Conservation (phyloP, 306 rosid genomes). For the Prunus dulcis region DNA sequence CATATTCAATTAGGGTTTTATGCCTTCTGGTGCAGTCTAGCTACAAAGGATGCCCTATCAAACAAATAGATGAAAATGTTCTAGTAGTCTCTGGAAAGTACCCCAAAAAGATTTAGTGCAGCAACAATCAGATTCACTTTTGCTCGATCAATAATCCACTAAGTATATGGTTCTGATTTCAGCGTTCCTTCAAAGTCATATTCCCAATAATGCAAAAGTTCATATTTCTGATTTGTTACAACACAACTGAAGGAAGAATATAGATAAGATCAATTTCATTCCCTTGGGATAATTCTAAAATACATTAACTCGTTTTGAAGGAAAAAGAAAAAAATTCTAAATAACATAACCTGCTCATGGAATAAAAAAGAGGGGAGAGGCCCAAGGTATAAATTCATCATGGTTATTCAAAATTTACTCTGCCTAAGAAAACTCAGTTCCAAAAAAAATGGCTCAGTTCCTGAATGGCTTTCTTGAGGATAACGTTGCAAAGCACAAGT, state of each 20-base stretch:
- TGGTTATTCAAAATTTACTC: background rate
- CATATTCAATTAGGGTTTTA: background rate
- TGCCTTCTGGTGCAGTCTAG: background rate
- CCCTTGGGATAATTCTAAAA: background rate
- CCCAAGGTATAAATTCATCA: background rate
- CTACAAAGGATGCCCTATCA: background rate
- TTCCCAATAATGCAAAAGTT: background rate
- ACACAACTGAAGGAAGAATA: background rate
- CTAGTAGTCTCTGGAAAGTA: background rate
- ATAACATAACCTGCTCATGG: background rate
- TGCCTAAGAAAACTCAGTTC: no score
- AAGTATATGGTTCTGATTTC: background rate
- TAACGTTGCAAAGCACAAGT: background rate
- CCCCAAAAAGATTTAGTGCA: background rate
- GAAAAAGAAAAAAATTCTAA: background rate
- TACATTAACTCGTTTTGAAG: background rate
- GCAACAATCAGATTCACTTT: background rate
- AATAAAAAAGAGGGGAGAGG: background rate
- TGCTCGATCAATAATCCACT: background rate
- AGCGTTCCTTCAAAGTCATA: background rate
- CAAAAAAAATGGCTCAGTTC: background rate
- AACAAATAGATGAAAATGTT: background rate
- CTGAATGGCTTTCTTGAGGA: background rate
- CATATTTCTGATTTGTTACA: background rate
- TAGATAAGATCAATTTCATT: background rate